Conservation (phyloP, 202 grass and related monocot genomes). For the Miscanthus sacchariflorus region DNA sequence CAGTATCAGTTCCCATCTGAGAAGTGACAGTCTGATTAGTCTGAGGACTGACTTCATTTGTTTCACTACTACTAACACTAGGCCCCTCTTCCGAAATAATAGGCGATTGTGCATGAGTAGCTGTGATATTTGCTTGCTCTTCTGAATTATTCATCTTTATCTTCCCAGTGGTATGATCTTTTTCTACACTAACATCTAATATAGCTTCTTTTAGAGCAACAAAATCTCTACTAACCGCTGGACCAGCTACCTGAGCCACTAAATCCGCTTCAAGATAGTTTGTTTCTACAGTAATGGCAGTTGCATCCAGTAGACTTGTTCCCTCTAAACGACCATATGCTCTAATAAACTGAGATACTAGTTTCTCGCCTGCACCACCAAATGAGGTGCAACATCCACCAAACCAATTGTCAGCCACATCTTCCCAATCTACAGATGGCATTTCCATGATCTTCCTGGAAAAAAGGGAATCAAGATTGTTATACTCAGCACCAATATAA, state of each 20-base stretch:
- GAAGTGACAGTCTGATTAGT: slow-evolving; percentile 39
- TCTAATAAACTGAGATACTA: slow-evolving; percentile 73
- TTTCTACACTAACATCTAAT: slow-evolving; percentile 25
- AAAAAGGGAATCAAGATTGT: slow-evolving; percentile 1
- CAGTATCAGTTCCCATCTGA: slow-evolving; percentile 5
- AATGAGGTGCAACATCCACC: slow-evolving; percentile 97
- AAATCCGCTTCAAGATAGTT: slow-evolving; percentile 64
- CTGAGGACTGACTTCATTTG: slow-evolving; percentile 23
- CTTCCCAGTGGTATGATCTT: slow-evolving; percentile 27
- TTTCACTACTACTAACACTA: slow-evolving; percentile 28
- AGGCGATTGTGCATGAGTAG: slow-evolving; percentile 11
- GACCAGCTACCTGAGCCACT: slow-evolving; percentile 28
- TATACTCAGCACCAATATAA: slow-evolving; percentile 17
- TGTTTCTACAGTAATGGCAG: slow-evolving; percentile 70
- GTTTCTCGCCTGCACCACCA: slow-evolving; percentile 77
- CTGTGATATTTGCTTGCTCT: slow-evolving; percentile 27
- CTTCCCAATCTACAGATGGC: slow-evolving; percentile 87
- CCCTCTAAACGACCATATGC: slow-evolving; percentile 58
- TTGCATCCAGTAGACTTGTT: slow-evolving; percentile 68
- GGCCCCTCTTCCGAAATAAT: slow-evolving; percentile 4
- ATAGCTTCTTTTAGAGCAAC: slow-evolving; percentile 42
- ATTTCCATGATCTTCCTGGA: slow-evolving; percentile 86
- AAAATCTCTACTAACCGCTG: slow-evolving; percentile 9
- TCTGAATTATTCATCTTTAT: slow-evolving; percentile 29
- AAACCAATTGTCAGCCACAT: slow-evolving; percentile 98